phyloP scores from a whole-genome alignment of 768 basidiomycete genomes.

The Auricularia cornea region DNA sequence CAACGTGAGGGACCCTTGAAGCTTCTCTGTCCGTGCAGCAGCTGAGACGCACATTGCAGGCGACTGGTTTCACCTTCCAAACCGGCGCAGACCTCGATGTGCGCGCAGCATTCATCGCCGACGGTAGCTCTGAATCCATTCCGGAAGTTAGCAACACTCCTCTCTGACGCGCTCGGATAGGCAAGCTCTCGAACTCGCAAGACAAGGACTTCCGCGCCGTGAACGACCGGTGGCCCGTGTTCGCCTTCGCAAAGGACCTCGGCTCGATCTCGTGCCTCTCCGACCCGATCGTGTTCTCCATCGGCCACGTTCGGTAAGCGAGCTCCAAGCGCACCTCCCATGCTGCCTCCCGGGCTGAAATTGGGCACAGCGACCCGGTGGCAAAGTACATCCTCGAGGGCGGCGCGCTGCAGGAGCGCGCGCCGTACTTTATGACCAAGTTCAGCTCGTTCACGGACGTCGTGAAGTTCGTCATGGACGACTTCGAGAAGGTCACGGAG shows the following conservation, averaged over 20 bases:
- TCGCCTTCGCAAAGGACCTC: constrained; percentile 7
- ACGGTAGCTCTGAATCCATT: background rate
- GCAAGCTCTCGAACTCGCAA: constrained; percentile 1
- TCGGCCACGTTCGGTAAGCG: constrained; percentile 3
- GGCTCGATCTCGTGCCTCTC: constrained; percentile 3
- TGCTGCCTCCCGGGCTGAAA: background rate
- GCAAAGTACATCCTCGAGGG: background rate
- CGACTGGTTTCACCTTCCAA: constrained; percentile 4
- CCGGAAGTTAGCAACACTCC: too few relatives aligned
- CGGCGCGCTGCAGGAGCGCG: background rate
- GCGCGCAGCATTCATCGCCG: background rate
- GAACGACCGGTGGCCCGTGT: constrained; percentile 6
- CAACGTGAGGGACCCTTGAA: background rate
- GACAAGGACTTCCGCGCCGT: constrained; percentile 5
- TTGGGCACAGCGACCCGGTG: background rate
- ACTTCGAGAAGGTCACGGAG: constrained; percentile 13
- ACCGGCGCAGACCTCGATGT: background rate
- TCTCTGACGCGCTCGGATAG: too few relatives aligned
- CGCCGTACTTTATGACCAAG: constrained; percentile 1
- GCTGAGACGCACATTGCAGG: background rate
- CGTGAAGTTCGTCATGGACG: constrained; percentile 6
- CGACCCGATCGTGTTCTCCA: constrained; percentile 6
- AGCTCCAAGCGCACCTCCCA: too few relatives aligned
- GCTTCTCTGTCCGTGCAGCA: too few relatives aligned
- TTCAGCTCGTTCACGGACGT: background rate